Evolutionary conservation across 2,329 filamentous ascomycete genomes (phyloP), one percentile per base, ranked within the genome.

Genomic region (Dactylellina drechsleri): DNA sequence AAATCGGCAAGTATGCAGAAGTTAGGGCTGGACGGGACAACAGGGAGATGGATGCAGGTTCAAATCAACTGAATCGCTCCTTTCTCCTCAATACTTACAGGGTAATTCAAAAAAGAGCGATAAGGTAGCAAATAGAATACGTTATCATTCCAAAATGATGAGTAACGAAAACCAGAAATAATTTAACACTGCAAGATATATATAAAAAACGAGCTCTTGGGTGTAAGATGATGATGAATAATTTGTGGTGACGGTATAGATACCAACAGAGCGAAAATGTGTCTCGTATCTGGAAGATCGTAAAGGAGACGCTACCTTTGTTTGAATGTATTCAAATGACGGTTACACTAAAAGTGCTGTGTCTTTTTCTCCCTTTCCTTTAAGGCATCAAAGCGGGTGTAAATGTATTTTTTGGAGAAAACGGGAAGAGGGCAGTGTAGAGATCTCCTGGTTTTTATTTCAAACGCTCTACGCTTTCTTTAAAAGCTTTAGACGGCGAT

Each of bases 21-120:
- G 31, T 36, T 70, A 70, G 66, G 66, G 66, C 66, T 70, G 65
- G 56, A 60, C 66, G 66, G 66, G 57, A 70, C 26, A 47, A 52
- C 20, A 16, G 47, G 43, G 47, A 23, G 18, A 20, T 23, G 41
- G 15, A 70, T 70, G 57, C 66, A 70, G 66, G 66, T 70, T 70
- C 66, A 45, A 41, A 40, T 52, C 20, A 45, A 41, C 31, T 36
- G 31, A 36, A 36, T 36, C 31, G 31, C 31, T 36, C 31, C 31
- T 36, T 36, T 36, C 6, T 36, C 31, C 31, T 36, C 31, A 1
- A 10, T 36, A 36, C 31, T 49, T 67, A 56, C 56, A 68, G 65
- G 56, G 31, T 36, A 36, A 36, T 36, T 36, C 31, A 8, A 7
- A 36, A 36, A 36, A 10, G 26, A 18, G 36, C 20, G 57, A 49